phyloP scores from a whole-genome alignment of 2,329 filamentous ascomycete genomes.

The Cladosporium sp. region DNA sequence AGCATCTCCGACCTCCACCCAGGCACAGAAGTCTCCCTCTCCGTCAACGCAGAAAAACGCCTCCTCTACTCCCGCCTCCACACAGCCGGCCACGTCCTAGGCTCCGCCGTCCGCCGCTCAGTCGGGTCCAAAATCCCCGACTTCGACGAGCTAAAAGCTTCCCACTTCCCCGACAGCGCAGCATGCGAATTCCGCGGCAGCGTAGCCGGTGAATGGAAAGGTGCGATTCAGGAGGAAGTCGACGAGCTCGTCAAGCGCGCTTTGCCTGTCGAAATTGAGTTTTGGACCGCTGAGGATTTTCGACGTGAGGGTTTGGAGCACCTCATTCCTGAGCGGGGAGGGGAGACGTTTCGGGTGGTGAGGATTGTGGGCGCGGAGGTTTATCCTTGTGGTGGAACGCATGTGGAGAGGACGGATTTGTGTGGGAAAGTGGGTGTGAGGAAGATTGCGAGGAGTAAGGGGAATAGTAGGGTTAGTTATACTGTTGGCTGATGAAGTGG shows the following conservation, averaged over 20 bases:
- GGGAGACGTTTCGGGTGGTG: slow-evolving; percentile 58
- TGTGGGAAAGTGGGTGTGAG: slow-evolving; percentile 60
- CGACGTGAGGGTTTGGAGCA: slow-evolving; percentile 48
- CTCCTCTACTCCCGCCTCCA: slow-evolving; percentile 63
- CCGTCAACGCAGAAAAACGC: slow-evolving; percentile 57
- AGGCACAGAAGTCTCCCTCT: slow-evolving; percentile 49
- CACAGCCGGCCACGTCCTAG: slow-evolving; percentile 69
- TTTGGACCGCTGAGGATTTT: slow-evolving; percentile 63
- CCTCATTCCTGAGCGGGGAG: slow-evolving; percentile 47
- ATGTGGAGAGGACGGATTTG: slow-evolving; percentile 57
- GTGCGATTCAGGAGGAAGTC: slow-evolving; percentile 55
- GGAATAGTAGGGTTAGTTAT: slow-evolving; percentile 55
- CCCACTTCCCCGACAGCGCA: slow-evolving; percentile 64
- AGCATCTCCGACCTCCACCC: slow-evolving; percentile 32
- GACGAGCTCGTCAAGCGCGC: slow-evolving; percentile 54
- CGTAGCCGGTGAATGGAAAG: slow-evolving; percentile 61
- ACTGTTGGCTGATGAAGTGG: not conserved
- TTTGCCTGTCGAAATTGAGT: slow-evolving; percentile 60
- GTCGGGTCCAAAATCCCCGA: slow-evolving; percentile 47
- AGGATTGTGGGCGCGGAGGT: slow-evolving; percentile 63
- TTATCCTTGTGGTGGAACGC: slow-evolving; percentile 72
- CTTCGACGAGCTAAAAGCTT: slow-evolving; percentile 66
- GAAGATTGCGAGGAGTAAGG: slow-evolving; percentile 63
- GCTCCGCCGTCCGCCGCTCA: slow-evolving; percentile 59
- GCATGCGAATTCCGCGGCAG: slow-evolving; percentile 63